A percentile compares a stretch with the other conserved stretches of the same genome.
These are phyloP conservation scores for Diutina sp. DNA, from an alignment of 1,139 yeast genomes.

Conservation along the genomic window DNA sequence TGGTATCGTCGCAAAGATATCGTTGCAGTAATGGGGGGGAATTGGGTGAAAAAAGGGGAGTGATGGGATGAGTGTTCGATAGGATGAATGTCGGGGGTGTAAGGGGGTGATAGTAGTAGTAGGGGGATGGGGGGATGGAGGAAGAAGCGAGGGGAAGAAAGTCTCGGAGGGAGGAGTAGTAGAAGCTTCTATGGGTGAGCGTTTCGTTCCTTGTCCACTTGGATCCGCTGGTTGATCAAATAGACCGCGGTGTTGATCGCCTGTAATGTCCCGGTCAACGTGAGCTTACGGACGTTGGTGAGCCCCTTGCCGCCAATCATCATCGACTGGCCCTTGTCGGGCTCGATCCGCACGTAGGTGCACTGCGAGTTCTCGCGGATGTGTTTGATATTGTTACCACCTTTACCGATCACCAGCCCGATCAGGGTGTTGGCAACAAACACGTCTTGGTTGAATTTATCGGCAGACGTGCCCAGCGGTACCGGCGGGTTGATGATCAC, in stretches of 20 bases:
- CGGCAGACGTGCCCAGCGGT: constrained; percentile 22
- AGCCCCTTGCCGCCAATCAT: constrained; percentile 42
- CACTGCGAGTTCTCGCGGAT: constrained; percentile 66
- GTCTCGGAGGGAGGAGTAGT: not conserved
- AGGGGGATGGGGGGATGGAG: not conserved
- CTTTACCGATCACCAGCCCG: constrained; percentile 80
- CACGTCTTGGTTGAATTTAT: constrained; percentile 52
- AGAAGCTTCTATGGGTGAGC: not conserved
- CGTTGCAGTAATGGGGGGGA: not conserved
- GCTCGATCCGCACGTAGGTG: constrained; percentile 59
- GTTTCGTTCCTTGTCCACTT: constrained; percentile 44
- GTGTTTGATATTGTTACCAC: constrained; percentile 73
- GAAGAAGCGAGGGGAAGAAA: not conserved
- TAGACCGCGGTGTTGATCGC: constrained; percentile 70
- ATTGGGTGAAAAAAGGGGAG: too few relatives aligned
- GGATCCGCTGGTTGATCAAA: constrained; percentile 67
- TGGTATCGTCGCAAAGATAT: not conserved
- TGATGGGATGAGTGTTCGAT: not conserved
- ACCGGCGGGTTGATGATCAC: constrained; percentile 30
- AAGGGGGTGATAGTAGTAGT: not conserved
- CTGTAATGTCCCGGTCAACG: constrained; percentile 56
- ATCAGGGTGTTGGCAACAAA: constrained; percentile 68
- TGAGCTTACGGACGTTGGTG: constrained; percentile 48
- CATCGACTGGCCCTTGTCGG: constrained; percentile 32
- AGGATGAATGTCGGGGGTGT: not conserved